Percentiles rank a stretch among this genome's conserved stretches.
These are phyloP conservation scores for Thelonectria blattea DNA, from an alignment of 2,329 filamentous ascomycete species.

Conservation along the genomic window DNA sequence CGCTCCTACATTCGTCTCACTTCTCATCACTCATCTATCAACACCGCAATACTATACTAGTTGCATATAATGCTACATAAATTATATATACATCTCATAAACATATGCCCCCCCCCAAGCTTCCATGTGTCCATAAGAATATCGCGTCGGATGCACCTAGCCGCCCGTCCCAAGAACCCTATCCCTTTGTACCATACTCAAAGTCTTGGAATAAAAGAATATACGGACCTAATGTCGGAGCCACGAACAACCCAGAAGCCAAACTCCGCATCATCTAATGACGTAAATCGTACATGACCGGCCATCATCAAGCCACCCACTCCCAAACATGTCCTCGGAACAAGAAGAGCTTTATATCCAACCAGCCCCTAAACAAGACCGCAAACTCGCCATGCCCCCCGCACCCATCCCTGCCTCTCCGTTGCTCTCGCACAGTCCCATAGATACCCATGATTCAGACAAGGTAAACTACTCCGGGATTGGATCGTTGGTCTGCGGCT, in stretches of 20 bases:
- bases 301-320: conserved; percentile 31
- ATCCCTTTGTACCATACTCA: conserved; percentile 7
- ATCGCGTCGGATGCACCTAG: not conserved
- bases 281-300: conserved; percentile 41
- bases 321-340: conserved; percentile 28
- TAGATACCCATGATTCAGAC: conserved; percentile 12
- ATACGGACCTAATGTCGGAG: conserved; percentile 33
- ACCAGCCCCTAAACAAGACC: conserved; percentile 32
- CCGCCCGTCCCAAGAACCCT: conserved; percentile 23
- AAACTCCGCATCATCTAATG: conserved; percentile 41
- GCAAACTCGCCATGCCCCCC: not conserved
- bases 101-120: not conserved
- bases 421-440: conserved; percentile 7
- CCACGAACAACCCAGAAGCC: conserved; percentile 40
- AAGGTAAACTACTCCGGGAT: conserved; percentile 44
- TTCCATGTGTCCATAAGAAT: not conserved
- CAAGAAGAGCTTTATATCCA: conserved; percentile 34
- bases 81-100: not conserved
- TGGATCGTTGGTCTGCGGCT: conserved; percentile 36
- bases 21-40: not conserved
- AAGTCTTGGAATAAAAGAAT: conserved; percentile 22
- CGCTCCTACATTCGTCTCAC: not conserved
- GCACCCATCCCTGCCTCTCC: conserved; percentile 3
- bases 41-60: not conserved
- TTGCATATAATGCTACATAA: not conserved